A percentile compares a stretch with the other conserved stretches of the same genome.
Conservation (phyloP, 352 stramenopile genomes). For the Phytophthora litchii region DNA sequence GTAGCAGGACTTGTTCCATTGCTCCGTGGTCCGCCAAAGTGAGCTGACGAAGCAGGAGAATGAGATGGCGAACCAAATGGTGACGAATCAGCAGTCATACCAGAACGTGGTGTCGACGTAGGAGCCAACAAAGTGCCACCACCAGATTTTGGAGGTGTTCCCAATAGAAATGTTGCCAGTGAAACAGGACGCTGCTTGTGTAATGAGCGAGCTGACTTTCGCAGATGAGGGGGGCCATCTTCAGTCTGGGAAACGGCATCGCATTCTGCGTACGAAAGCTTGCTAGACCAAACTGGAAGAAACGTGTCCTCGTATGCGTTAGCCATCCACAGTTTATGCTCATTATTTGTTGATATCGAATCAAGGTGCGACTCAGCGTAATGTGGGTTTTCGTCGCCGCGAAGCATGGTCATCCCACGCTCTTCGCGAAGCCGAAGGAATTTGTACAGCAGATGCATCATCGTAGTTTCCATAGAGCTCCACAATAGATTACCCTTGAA, state of each 20-base stretch:
- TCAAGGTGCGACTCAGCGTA: neutral
- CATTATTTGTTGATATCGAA: neutral
- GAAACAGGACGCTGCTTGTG: constrained; percentile 57
- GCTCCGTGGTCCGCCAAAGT: constrained; percentile 7
- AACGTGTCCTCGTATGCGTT: constrained; percentile 65
- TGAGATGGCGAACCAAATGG: constrained; percentile 26
- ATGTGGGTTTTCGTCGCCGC: constrained; percentile 7
- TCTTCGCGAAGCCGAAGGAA: constrained; percentile 63
- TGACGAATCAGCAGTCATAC: constrained; percentile 8
- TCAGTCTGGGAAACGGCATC: constrained; percentile 37
- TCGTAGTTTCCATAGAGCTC: constrained; percentile 44
- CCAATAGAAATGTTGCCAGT: constrained; percentile 44
- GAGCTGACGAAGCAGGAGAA: constrained; percentile 23
- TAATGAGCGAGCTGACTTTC: constrained; percentile 44
- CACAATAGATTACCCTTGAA: constrained; percentile 63
- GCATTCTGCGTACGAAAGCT: constrained; percentile 65
- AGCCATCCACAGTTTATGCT: constrained; percentile 46
- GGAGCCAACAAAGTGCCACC: constrained; percentile 7
- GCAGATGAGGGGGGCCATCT: constrained; percentile 28
- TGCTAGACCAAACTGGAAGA: constrained; percentile 67
- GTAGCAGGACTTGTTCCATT: constrained; percentile 7
- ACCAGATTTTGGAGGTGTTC: constrained; percentile 13
- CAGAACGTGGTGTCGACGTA: constrained; percentile 16
- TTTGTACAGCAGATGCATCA: constrained; percentile 46
- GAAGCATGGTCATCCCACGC: constrained; percentile 50